A percentile compares a stretch with the other conserved stretches of the same genome.
Evolutionary conservation across 2,329 filamentous ascomycete genomes (phyloP).

Genomic region (Colletotrichum eremochloae): DNA sequence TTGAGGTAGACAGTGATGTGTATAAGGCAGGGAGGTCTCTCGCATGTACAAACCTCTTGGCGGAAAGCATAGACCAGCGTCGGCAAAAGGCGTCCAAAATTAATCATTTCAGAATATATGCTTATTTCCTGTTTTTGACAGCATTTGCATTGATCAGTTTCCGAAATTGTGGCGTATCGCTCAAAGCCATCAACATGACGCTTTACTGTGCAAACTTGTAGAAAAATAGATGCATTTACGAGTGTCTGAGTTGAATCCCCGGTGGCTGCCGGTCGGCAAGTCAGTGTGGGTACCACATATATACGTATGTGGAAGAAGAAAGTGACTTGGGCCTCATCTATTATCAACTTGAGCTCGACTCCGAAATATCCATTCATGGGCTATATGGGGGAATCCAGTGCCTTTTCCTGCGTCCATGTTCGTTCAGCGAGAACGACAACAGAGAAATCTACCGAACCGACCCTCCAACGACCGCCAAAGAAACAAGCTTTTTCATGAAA

Average conservation of each 20-base stretch:
- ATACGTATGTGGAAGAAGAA: slow-evolving; percentile 32
- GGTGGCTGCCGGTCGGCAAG: slow-evolving; percentile 3
- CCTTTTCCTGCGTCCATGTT: slow-evolving; percentile 30
- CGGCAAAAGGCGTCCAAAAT: slow-evolving; percentile 28
- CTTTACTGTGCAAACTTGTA: neutral
- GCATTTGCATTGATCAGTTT: too few relatives aligned
- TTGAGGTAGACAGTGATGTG: slow-evolving; percentile 10
- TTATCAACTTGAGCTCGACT: slow-evolving; percentile 41
- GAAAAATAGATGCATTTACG: slow-evolving; percentile 18
- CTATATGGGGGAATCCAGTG: slow-evolving; percentile 39
- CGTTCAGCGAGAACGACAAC: slow-evolving; percentile 39
- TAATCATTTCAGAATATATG: slow-evolving; percentile 17
- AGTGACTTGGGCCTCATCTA: slow-evolving; percentile 41
- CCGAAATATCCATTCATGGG: slow-evolving; percentile 42
- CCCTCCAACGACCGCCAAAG: slow-evolving; percentile 39
- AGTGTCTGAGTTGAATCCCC: slow-evolving; percentile 26
- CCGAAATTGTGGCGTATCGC: neutral
- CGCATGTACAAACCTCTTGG: slow-evolving; percentile 12
- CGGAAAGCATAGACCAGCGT: slow-evolving; percentile 10
- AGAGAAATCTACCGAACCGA: slow-evolving; percentile 41
- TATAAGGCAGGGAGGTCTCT: neutral
- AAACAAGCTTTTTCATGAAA: slow-evolving; percentile 38
- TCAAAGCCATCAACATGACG: too few relatives aligned
- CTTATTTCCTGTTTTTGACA: neutral
- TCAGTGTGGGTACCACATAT: slow-evolving; percentile 11